Conservation (phyloP, 192 early-diverging fungal genomes). For the Linnemannia hyalina region DNA sequence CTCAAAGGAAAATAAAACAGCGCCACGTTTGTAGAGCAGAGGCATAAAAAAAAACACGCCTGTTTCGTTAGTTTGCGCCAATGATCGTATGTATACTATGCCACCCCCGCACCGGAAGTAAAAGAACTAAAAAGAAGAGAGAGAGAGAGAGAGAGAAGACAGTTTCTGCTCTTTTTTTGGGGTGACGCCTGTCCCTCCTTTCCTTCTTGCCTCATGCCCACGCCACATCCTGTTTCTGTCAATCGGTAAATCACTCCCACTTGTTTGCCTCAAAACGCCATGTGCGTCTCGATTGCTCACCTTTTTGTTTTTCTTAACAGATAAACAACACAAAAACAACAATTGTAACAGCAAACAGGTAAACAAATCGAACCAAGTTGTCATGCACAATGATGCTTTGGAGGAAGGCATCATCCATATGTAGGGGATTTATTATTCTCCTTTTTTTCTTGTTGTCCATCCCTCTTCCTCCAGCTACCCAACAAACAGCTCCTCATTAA, state of each 20-base stretch:
- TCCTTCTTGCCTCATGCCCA: not conserved
- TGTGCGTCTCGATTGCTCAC: slow-evolving; percentile 6
- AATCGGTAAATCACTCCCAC: not conserved
- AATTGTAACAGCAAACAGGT: not conserved
- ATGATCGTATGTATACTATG: not conserved
- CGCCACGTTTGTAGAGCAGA: slow-evolving; percentile 7
- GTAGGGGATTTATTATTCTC: slow-evolving; percentile 1
- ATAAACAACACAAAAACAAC: not conserved
- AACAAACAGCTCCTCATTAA: not conserved
- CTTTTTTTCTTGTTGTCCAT: not conserved
- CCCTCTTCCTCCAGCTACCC: not conserved
- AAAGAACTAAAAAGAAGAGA: not conserved
- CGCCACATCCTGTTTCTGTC: not conserved
- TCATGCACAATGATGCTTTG: not conserved
- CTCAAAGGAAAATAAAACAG: not conserved
- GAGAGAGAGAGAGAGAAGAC: too few relatives aligned
- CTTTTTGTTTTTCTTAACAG: not conserved
- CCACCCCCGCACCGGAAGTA: not conserved
- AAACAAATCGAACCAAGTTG: not conserved
- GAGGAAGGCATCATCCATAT: not conserved
- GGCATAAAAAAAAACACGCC: not conserved
- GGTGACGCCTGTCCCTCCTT: not conserved
- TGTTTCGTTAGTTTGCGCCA: not conserved
- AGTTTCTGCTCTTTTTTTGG: not conserved
- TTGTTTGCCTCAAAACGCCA: not conserved